A percentile compares a stretch with the other conserved stretches of the same genome.
phyloP scores from a whole-genome alignment of 129 eudicot species.

The Kitagawia praeruptora region DNA sequence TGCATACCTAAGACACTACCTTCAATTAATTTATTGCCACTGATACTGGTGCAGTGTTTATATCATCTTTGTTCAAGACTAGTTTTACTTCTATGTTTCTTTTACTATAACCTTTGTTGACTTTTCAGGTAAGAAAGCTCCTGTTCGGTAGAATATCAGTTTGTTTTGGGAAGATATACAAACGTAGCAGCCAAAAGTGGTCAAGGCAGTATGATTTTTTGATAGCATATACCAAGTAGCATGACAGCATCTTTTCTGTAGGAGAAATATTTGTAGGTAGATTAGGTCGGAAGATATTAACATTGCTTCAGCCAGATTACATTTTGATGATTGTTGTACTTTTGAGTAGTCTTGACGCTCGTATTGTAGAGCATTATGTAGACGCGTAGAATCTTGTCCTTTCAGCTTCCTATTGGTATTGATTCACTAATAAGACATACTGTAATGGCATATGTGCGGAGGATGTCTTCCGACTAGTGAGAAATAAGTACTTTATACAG shows the following conservation, averaged over 20 bases:
- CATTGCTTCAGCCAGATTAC: conserved; percentile 18
- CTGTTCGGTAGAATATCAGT: conserved; percentile 15
- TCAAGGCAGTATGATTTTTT: neutral
- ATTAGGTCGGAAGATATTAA: conserved; percentile 9
- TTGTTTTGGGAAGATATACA: conserved; percentile 7
- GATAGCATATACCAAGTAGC: neutral
- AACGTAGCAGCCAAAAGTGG: neutral
- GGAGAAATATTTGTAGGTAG: neutral
- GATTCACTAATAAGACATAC: neutral
- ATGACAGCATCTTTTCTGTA: neutral
- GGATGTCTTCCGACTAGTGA: neutral
- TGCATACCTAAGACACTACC: too few species aligned
- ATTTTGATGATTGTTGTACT: conserved; percentile 24
- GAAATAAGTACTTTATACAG: neutral
- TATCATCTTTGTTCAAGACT: neutral
- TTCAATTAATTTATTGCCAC: too few species aligned
- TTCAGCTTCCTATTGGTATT: neutral
- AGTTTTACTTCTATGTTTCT: neutral
- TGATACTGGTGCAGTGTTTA: too few species aligned
- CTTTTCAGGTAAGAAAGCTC: conserved; percentile 32
- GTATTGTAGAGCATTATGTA: neutral
- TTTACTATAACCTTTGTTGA: neutral
- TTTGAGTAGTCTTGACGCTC: conserved; percentile 2
- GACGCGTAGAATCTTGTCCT: neutral
- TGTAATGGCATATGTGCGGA: neutral